Base-by-base conservation (phyloP, 2,329 filamentous ascomycete genomes). In the Fusarium sp. region DNA sequence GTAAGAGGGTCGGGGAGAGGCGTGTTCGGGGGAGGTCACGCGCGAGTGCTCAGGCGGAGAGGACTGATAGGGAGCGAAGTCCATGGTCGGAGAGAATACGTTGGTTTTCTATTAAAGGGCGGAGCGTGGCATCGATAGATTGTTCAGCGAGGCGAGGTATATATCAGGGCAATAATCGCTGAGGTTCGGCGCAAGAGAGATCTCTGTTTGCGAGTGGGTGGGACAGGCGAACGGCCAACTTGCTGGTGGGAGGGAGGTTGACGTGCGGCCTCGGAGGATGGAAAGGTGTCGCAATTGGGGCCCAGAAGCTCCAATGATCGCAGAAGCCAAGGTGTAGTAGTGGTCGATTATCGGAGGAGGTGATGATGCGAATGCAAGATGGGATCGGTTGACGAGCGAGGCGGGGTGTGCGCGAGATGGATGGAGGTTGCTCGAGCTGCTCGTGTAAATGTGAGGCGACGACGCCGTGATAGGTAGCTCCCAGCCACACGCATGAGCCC, bases 21-120 rank as follows among this genome's bases (percentile, higher is more conserved):
- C 72, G 65, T 76, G 75, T 69, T 82, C 81, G 57, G 93, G 93
- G 18, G 93, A 96, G 78, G 93, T 86, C 57, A 91, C 89, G 75
- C 95, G 92, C 72, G 89, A 88, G 74, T 91, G 86, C 82, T 98
- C 94, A 9, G 96, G 96, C 14, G 91, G 91, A 53, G 91, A 91
- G 80, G 95, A 95, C 83, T 98, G 96, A 82, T 98, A 99, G 36
- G 96, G 96, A 49, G 96, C 96, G 79, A 98, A 99, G 83, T 97
- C 92, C 92, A 96, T 96, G 61, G 74, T 82, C 65, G 18, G 46
- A 36, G 25, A n/a, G 16, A 14, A 25, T 29, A 8, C 23, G n/a
- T 49, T 16, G 46, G 20, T 42, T 11, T 50, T 29, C 34, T 59
- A 70, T 55, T 36, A 46, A 18, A 49, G 18, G 33, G 9, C 14